Base-by-base conservation (phyloP, 768 basidiomycete species). In the Leccinum rimulosum region DNA sequence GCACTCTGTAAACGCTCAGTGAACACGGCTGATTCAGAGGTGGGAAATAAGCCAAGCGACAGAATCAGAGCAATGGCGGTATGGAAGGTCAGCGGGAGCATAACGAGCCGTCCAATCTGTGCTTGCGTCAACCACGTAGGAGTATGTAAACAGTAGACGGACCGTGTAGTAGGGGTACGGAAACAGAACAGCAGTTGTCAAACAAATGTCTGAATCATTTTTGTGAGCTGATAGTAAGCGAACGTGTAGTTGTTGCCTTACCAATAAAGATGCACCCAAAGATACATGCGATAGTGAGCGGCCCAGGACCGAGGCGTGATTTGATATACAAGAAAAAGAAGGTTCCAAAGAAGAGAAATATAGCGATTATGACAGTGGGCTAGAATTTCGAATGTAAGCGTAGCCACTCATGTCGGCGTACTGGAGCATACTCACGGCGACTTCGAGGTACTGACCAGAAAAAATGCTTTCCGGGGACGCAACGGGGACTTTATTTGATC, bases 301-400 rank as follows among this genome's bases (percentile, higher is more conserved):
- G 88, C 1, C 88, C 85, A 0, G 87, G 86, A 3, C 87, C 84
- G 61, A 80, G 66, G 27, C 82, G 75, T 1, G 84, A 84, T 66
- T 80, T 85, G 54, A 89, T 64, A 66, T 80, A 90, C 19, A 88
- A 65, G 56, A 89, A 79, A 59, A 83, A 73, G 0, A 75, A 73
- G 56, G 77, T 82, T 4, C 87, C 88, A 3, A 86, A 27, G 66
- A 87, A 88, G 8, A 92, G 73, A 64, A 88, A 91, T 28, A 85
- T 71, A 2, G 76, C 83, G 2, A 84, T 58, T 47, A 91, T 85
- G 43, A 84, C 72, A 2, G 82, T 79, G 0, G 89, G 87, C 78
- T 85, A 61, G 1, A 50, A 31, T 30, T 31, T 4, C 25, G 7
- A 28, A 30, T n/a, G 35, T 65, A 27, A 54, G 15, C 17, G 19